Evolutionary conservation across 2,329 filamentous ascomycete species (phyloP), one percentile per base, ranked within the genome.

Genomic region (Aspergillus aculeatus): DNA sequence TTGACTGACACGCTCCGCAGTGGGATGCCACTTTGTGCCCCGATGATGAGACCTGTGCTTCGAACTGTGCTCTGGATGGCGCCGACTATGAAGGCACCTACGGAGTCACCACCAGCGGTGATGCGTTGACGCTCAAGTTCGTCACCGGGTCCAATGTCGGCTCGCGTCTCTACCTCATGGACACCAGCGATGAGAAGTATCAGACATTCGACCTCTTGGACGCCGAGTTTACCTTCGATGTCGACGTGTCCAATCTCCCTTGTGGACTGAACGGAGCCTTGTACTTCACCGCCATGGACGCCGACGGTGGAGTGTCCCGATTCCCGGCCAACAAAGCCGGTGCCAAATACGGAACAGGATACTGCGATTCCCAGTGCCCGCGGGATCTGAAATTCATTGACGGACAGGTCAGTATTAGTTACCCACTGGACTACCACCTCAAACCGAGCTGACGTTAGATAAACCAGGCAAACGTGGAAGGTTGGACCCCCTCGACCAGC

Each of bases 221-320:
- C 74, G 82, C 87, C 68, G 88, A 91, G 74, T 86, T 91, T 75
- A 87, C 85, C 57, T 90, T 90, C 64, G 87, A 89, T 61, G 87
- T 89, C 32, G 88, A 91, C 70, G 84, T 89, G 47, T 89, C 86
- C 49, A 82, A 84, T 66, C 78, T 89, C 24, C 83, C 84, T 62
- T 91, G 89, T 68, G 89, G 89, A 62, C 75, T 90, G 62, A 91
- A 91, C 75, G 88, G 88, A 58, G 88, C 88, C 48, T 77, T 90
- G 50, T 90, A 90, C 75, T 80, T 89, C 51, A 78, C 83, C 19
- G 77, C 82, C 65, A 89, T 89, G 73, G 80, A 83, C 4, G 76
- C 78, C 16, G 83, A 87, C 67, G 88, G 88, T 63, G 87, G 86
- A 26, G 66, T 80, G 57, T 67, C 74, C 62, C 78, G 77, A 65